phyloP scores from a whole-genome alignment of 257 asterid genomes.

The Cynanchum wilfordii region DNA sequence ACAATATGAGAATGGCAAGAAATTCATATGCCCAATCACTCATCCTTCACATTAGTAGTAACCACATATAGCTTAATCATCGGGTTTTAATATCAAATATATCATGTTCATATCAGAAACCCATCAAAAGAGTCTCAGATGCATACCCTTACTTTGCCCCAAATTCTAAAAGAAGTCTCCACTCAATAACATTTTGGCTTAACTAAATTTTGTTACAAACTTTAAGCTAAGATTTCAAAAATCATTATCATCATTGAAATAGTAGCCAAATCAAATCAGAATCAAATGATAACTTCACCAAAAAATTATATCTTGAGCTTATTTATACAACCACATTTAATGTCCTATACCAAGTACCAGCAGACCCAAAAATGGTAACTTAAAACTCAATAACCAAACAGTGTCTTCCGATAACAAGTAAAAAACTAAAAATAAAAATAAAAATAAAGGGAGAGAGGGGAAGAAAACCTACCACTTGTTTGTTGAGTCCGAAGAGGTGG shows the following conservation, averaged over 20 bases:
- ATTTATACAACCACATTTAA: background rate
- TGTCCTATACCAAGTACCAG: background rate
- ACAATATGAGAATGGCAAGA: background rate
- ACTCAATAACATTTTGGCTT: background rate
- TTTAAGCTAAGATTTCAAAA: background rate
- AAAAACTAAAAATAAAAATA: background rate
- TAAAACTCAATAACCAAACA: background rate
- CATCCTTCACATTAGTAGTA: background rate
- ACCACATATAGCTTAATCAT: background rate
- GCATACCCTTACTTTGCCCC: no score
- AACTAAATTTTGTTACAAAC: background rate
- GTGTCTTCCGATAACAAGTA: background rate
- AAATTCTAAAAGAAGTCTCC: background rate
- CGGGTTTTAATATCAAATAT: background rate
- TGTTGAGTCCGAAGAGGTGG: slow-evolving; percentile 44
- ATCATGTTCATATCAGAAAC: background rate
- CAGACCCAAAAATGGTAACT: background rate
- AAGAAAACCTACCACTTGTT: slow-evolving; percentile 35
- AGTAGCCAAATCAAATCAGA: background rate
- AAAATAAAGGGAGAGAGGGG: background rate
- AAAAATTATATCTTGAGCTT: background rate
- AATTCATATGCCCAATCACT: background rate
- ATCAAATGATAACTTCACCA: background rate
- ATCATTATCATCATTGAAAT: background rate
- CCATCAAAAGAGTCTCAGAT: no score